Evolutionary conservation across 257 asterid genomes (phyloP).

Genomic region (Perilla frutescens): DNA sequence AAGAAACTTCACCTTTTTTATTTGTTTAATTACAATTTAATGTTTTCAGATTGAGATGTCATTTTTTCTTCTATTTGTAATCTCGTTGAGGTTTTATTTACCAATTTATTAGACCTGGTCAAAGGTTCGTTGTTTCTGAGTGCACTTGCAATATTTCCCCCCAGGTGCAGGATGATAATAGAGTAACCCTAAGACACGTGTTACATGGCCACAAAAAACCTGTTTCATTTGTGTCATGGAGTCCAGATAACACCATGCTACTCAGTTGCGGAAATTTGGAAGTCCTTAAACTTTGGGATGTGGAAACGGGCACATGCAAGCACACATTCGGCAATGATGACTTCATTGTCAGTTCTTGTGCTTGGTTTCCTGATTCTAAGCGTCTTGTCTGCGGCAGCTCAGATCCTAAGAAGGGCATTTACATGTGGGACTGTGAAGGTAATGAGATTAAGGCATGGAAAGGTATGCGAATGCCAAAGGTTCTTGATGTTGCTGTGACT

Average conservation of each 20-base stretch:
- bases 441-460: conserved; percentile 86
- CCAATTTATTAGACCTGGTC: conserved; percentile 10
- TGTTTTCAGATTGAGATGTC: conserved; percentile 5
- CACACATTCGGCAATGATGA: conserved; percentile 74
- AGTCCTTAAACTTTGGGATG: conserved; percentile 94
- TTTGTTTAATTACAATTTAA: conserved; percentile 1
- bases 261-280: conserved; percentile 90
- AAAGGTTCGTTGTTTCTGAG: conserved; percentile 20
- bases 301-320: conserved; percentile 80
- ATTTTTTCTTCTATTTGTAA: background rate
- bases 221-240: conserved; percentile 85
- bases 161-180: conserved; percentile 78
- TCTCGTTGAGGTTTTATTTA: background rate
- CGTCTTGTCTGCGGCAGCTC: conserved; percentile 94
- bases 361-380: conserved; percentile 97
- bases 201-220: conserved; percentile 73
- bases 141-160: conserved; percentile 28
- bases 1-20: conserved; percentile 16
- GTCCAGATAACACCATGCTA: conserved; percentile 91
- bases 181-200: conserved; percentile 49
- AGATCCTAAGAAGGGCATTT: conserved; percentile 83
- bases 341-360: conserved; percentile 83
- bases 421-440: conserved; percentile 93
- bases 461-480: conserved; percentile 91
- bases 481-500: conserved; percentile 87